Percentiles rank a stretch among this genome's conserved stretches.
Conservation (phyloP, 768 basidiomycete species). For the Kwoniella pini region DNA sequence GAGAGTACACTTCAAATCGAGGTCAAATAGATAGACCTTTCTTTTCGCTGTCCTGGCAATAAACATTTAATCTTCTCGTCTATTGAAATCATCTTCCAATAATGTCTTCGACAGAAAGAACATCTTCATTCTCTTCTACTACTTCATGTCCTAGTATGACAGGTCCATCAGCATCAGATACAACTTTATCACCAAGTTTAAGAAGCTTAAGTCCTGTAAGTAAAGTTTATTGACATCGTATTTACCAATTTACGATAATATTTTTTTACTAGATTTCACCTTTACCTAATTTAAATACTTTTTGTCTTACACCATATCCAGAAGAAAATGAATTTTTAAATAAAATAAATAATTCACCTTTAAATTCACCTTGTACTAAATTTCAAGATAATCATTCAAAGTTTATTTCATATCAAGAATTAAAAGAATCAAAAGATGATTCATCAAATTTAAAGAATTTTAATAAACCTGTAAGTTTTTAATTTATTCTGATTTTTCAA, state of each 20-base stretch:
- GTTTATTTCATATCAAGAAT: no score
- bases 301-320: constrained; percentile 3
- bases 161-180: neutral
- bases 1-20: no score
- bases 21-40: no score
- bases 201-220: constrained; percentile 5
- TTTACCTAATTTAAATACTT: neutral
- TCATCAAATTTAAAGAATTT: no score
- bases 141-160: constrained; percentile 12
- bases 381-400: no score
- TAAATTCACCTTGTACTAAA: neutral
- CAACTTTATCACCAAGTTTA: neutral
- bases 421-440: no score
- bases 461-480: no score
- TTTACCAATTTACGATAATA: neutral
- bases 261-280: neutral
- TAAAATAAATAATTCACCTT: neutral
- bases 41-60: no score
- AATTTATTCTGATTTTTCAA: no score
- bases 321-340: neutral
- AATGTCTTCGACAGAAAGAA: constrained; percentile 11
- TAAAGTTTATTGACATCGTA: neutral
- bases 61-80: no score
- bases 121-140: constrained; percentile 8
- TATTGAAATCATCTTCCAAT: neutral